Conservation (phyloP, 768 basidiomycete genomes). For the Sarcodon sp. region DNA sequence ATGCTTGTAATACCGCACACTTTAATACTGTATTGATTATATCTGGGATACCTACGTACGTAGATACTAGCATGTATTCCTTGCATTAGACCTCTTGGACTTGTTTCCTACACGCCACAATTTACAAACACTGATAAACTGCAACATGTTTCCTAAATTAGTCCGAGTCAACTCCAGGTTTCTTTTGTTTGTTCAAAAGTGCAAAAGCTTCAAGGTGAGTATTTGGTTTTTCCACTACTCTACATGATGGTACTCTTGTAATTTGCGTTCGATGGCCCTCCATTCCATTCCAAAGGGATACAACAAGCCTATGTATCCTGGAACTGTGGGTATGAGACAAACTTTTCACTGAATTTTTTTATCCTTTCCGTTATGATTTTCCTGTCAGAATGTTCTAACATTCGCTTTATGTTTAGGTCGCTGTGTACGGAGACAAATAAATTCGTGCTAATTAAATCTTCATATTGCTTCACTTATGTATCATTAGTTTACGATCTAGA, state of each 20-base stretch:
- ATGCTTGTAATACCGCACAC: too few relatives aligned
- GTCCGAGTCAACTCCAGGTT: too few relatives aligned
- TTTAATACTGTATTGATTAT: too few relatives aligned
- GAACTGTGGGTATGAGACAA: conserved; percentile 63
- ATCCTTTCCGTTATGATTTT: conserved; percentile 10
- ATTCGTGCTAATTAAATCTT: not conserved
- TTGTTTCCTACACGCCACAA: too few relatives aligned
- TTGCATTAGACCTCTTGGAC: too few relatives aligned
- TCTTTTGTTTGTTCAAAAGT: too few relatives aligned
- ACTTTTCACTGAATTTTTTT: conserved; percentile 25
- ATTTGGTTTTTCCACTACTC: conserved; percentile 4
- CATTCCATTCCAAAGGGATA: conserved; percentile 53
- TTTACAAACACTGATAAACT: too few relatives aligned
- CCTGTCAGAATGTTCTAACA: not conserved
- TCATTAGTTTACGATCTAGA: not conserved
- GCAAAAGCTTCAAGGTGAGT: conserved; percentile 11
- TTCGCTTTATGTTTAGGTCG: not conserved
- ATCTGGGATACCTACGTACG: too few relatives aligned
- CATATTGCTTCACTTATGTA: conserved; percentile 8
- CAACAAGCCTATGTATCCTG: conserved; percentile 65
- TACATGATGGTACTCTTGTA: conserved; percentile 55
- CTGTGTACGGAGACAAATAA: not conserved
- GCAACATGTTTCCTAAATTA: too few relatives aligned
- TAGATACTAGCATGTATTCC: too few relatives aligned
- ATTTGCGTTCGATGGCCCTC: conserved; percentile 79